Conservation (phyloP, 2,329 filamentous ascomycete genomes). For the Arthrobotrys sphaeroides region DNA sequence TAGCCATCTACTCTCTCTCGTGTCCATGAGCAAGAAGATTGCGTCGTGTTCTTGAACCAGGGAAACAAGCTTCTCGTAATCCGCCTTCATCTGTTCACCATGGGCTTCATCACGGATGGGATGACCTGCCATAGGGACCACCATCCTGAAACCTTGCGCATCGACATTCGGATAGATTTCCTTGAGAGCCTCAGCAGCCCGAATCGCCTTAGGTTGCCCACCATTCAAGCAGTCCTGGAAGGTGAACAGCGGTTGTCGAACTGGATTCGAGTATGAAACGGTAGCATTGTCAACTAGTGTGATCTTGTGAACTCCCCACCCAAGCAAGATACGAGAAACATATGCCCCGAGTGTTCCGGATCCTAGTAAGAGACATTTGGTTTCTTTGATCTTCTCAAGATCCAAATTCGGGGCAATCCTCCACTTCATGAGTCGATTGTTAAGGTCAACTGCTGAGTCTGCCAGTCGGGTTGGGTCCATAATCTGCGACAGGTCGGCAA, state of each 20-base stretch:
- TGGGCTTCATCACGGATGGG: constrained; percentile 73
- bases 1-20: constrained; percentile 90
- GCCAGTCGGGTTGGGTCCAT: constrained; percentile 86
- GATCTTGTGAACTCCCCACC: constrained; percentile 94
- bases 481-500: constrained; percentile 86
- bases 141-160: constrained; percentile 78
- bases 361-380: constrained; percentile 87
- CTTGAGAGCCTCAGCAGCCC: constrained; percentile 80
- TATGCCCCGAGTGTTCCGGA: constrained; percentile 94
- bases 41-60: constrained; percentile 87
- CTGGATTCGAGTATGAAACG: constrained; percentile 96
- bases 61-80: constrained; percentile 78
- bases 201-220: constrained; percentile 81
- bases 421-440: constrained; percentile 99
- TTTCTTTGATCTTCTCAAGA: constrained; percentile 86
- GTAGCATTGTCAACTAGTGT: constrained; percentile 94
- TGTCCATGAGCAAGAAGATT: constrained; percentile 97
- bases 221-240: constrained; percentile 89
- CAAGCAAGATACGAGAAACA: constrained; percentile 88
- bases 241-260: constrained; percentile 89
- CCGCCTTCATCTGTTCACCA: constrained; percentile 72
- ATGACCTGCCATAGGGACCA: constrained; percentile 95
- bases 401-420: constrained; percentile 88
- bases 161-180: constrained; percentile 93
- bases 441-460: constrained; percentile 93